phyloP scores from a whole-genome alignment of 495 filamentous ascomycete species.

The Umbilicaria muhlenbergii region DNA sequence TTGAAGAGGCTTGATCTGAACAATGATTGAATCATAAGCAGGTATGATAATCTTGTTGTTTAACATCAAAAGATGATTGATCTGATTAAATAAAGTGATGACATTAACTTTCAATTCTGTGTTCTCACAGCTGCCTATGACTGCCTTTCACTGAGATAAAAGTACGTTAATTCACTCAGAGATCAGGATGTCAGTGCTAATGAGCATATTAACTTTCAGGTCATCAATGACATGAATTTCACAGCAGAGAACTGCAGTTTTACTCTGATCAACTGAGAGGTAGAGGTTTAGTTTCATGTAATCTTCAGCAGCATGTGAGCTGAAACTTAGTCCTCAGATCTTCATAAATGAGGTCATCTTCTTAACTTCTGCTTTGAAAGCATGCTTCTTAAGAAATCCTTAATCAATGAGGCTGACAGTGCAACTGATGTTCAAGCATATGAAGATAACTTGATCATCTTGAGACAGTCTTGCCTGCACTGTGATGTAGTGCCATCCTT shows the following conservation, averaged over 20 bases:
- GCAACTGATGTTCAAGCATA: not conserved
- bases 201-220: not conserved
- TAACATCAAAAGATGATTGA: too few species aligned
- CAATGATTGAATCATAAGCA: too few species aligned
- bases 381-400: not conserved
- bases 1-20: too few species aligned
- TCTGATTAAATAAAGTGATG: too few species aligned
- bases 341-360: not conserved
- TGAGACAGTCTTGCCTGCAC: too few species aligned
- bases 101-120: too few species aligned
- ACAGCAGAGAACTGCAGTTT: not conserved
- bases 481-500: too few species aligned
- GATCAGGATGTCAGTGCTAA: not conserved
- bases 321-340: not conserved
- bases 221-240: not conserved
- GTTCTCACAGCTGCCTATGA: too few species aligned
- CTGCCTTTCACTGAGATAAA: too few species aligned
- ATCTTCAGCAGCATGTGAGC: not conserved
- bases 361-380: not conserved
- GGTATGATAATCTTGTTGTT: too few species aligned
- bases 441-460: too few species aligned
- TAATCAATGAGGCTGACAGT: not conserved
- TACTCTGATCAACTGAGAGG: not conserved
- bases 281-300: not conserved
- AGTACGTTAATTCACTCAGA: not conserved